Base-by-base conservation (phyloP, 2,329 filamentous ascomycete genomes). In the Neoascochyta sp. region DNA sequence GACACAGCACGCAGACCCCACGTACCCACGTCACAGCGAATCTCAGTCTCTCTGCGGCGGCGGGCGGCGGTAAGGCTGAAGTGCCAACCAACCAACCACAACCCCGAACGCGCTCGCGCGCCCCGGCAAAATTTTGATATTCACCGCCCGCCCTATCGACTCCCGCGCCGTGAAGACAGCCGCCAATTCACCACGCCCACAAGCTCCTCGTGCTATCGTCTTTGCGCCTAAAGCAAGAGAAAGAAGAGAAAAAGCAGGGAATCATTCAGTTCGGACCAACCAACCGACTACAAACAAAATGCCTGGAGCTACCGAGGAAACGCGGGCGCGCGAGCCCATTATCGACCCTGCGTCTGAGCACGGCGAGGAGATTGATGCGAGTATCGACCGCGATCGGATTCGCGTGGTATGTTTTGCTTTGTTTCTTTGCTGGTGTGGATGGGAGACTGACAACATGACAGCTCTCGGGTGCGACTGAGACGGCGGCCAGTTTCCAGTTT, bases 401-500 rank as follows among this genome's bases (percentile, higher is more conserved):
- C 60, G 64, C 41, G 60, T 70, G 29, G 68, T 70, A 59, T 26
- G 64, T 54, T 16, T 9, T 13, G 12, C 3, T 15, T 7, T 12
- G 7, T 3, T 5, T 9, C 3, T 11, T 11, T 3, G 3, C 14
- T 5, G 8, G 4, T 6, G 6, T 21, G 3, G 11, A 24, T 19
- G 9, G 2, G 20, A n/a, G 6, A 27, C 33, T 43, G 18, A 42
- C 14, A 9, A 7, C n/a, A 8, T 10, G 16, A 5, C 34, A 95
- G 90, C 71, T 95, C 16, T 83, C 87, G 19, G 89, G 89, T 26
- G 85, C 86, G 32, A 83, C 66, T 10, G 84, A 90, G 27, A 90
- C 83, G 7, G 89, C 89, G 4, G 92, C 92, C 16, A 95, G 88
- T 10, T 98, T 96, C 60, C 86, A 96, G 61, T 94, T 98, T 53